Conservation (phyloP, 2,329 filamentous ascomycete genomes). For the Diaporthe destruens region DNA sequence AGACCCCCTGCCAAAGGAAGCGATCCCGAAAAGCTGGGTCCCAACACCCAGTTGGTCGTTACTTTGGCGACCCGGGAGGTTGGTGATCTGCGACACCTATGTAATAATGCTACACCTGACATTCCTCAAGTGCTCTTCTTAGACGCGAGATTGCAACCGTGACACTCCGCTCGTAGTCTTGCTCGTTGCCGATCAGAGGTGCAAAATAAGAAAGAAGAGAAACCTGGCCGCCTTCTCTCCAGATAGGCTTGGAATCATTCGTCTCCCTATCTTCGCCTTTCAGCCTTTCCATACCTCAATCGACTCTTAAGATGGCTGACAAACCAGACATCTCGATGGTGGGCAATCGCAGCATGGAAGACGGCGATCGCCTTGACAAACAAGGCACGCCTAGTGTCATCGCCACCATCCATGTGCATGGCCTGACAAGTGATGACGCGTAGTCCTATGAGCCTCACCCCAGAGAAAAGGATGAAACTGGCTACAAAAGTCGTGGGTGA, state of each 20-base stretch:
- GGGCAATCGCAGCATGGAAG: constrained; percentile 20
- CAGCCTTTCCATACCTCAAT: too few species aligned
- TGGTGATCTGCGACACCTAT: constrained; percentile 13
- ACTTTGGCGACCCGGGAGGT: background rate
- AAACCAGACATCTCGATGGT: constrained; percentile 22
- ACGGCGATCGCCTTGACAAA: background rate
- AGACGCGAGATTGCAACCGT: background rate
- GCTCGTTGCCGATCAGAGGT: background rate
- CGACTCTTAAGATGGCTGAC: constrained; percentile 4
- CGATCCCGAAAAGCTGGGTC: constrained; percentile 20
- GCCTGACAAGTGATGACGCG: constrained; percentile 1
- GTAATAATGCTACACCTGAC: background rate
- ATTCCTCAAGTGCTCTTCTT: background rate
- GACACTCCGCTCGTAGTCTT: background rate
- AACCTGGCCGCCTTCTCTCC: background rate
- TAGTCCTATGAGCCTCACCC: background rate
- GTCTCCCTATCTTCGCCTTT: background rate
- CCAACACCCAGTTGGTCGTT: background rate
- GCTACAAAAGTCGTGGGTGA: constrained; percentile 10
- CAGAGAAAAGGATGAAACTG: constrained; percentile 6
- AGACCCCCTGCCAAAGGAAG: constrained; percentile 12
- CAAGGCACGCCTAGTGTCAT: constrained; percentile 14
- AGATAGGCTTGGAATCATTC: background rate
- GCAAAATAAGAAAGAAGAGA: background rate
- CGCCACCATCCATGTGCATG: constrained; percentile 20